A percentile compares a stretch with the other conserved stretches of the same genome.
Conservation (phyloP, 1,284 basidiomycete species). For the Pseudozyma sp. region DNA sequence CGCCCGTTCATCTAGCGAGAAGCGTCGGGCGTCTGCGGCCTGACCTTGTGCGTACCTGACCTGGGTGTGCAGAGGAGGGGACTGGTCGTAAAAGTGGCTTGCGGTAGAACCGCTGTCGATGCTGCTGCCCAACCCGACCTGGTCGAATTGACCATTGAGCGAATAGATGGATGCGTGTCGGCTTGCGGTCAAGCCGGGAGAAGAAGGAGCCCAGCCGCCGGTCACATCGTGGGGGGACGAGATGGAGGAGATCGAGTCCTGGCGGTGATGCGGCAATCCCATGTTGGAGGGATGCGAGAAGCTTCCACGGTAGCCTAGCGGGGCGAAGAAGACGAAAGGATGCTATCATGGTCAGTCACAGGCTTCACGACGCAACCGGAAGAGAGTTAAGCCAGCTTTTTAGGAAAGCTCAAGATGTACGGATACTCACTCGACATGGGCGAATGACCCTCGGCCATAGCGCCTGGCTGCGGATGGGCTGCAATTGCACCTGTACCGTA, state of each 20-base stretch:
- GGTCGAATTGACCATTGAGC: constrained; percentile 51
- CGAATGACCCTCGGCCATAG: constrained; percentile 38
- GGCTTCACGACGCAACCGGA: not conserved
- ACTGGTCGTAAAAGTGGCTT: constrained; percentile 50
- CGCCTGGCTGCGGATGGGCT: constrained; percentile 31
- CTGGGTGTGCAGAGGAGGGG: constrained; percentile 47
- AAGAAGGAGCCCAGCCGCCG: constrained; percentile 49
- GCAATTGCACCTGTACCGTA: constrained; percentile 26
- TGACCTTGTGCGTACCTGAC: constrained; percentile 48
- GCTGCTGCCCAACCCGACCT: constrained; percentile 44
- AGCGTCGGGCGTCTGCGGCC: constrained; percentile 44
- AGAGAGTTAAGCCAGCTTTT: not conserved
- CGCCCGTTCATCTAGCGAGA: constrained; percentile 51
- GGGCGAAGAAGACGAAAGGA: not conserved
- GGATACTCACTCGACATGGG: constrained; percentile 44
- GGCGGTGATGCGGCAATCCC: constrained; percentile 46
- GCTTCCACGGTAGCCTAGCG: constrained; percentile 45
- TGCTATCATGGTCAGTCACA: not conserved
- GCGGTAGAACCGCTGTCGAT: constrained; percentile 45
- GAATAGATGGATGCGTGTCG: constrained; percentile 54
- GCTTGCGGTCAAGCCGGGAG: constrained; percentile 42
- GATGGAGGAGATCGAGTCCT: constrained; percentile 49
- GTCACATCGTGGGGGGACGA: constrained; percentile 49
- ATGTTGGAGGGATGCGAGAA: constrained; percentile 41
- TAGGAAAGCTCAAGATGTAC: not conserved